Percentiles rank a stretch among this genome's conserved stretches.
Conservation (phyloP, 2,329 filamentous ascomycete species). For the Aspergillus piperis region DNA sequence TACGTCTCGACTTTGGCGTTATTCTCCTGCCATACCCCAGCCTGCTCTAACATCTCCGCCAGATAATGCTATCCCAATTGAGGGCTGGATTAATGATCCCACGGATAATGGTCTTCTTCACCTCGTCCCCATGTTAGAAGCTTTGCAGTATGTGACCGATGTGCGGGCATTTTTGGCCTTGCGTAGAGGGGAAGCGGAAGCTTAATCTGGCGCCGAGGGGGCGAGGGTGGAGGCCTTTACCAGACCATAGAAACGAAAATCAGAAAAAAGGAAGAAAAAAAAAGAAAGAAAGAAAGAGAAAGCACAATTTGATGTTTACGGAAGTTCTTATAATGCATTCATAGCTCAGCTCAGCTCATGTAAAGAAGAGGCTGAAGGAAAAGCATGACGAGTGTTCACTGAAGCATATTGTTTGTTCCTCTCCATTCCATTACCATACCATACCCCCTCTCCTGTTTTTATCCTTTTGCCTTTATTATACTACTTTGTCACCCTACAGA, state of each 20-base stretch:
- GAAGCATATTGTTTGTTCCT: slow-evolving; percentile 9
- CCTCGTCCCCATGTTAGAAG: slow-evolving; percentile 87
- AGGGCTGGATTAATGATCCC: slow-evolving; percentile 98
- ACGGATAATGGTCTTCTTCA: slow-evolving; percentile 95
- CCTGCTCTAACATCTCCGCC: slow-evolving; percentile 7
- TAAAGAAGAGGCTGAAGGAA: slow-evolving; percentile 17
- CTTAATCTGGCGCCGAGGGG: slow-evolving; percentile 21
- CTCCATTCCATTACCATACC: background rate
- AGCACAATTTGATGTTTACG: slow-evolving; percentile 5
- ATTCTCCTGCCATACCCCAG: background rate
- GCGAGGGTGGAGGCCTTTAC: background rate
- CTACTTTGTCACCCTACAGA: slow-evolving; percentile 2
- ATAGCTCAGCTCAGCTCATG: slow-evolving; percentile 10
- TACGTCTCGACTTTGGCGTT: slow-evolving; percentile 45
- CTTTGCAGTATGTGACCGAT: slow-evolving; percentile 93
- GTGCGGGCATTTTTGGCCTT: slow-evolving; percentile 87
- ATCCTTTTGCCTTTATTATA: background rate
- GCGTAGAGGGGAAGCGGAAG: slow-evolving; percentile 71
- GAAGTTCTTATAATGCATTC: slow-evolving; percentile 18
- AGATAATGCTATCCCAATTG: slow-evolving; percentile 99
- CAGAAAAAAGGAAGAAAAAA: background rate
- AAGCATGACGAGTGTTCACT: slow-evolving; percentile 16
- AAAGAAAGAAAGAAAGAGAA: background rate
- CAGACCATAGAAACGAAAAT: slow-evolving; percentile 4
- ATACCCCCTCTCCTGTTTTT: slow-evolving; percentile 16